Evolutionary conservation across 2,329 filamentous ascomycete species (phyloP).

Genomic region (Juglanconis juglandina): DNA sequence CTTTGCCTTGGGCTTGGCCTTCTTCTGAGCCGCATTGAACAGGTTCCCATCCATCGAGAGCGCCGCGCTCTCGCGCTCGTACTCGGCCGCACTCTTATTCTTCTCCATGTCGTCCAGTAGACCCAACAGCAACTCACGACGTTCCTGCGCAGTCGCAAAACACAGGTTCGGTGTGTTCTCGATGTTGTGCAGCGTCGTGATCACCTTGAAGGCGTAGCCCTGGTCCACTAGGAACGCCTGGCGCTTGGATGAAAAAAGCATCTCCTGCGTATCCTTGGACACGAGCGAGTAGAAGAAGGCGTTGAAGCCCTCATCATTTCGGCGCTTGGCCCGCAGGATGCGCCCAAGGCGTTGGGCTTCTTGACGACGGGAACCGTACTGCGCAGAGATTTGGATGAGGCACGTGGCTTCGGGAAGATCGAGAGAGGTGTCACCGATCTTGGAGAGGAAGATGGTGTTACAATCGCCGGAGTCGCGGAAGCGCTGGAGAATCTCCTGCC

Average conservation of each 20-base stretch:
- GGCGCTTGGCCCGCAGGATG: conserved; percentile 88
- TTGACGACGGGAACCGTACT: conserved; percentile 94
- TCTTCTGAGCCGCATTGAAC: conserved; percentile 31
- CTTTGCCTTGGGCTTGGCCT: conserved; percentile 34
- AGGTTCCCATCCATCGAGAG: conserved; percentile 36
- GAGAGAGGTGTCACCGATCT: conserved; percentile 97
- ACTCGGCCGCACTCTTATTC: conserved; percentile 24
- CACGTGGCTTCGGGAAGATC: conserved; percentile 95
- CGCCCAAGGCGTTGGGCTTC: conserved; percentile 91
- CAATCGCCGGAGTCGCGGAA: conserved; percentile 90
- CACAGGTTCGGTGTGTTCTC: conserved; percentile 77
- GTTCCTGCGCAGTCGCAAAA: conserved; percentile 74
- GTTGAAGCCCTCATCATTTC: conserved; percentile 98
- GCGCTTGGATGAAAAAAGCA: conserved; percentile 95
- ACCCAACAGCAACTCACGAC: conserved; percentile 81
- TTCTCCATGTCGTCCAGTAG: conserved; percentile 82
- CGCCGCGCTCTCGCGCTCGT: conserved; percentile 23
- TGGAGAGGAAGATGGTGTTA: conserved; percentile 92
- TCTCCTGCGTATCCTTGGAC: conserved; percentile 94
- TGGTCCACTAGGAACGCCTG: conserved; percentile 98
- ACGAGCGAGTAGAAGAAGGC: conserved; percentile 98
- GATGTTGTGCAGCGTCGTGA: conserved; percentile 90
- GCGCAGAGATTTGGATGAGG: conserved; percentile 93
- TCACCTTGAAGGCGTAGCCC: conserved; percentile 98
- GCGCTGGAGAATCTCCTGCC: conserved; percentile 83